Percentiles rank a stretch among this genome's conserved stretches.
These are phyloP conservation scores for Trichosanthes truncata DNA, from an alignment of 306 rosid genomes.

Conservation along the genomic window DNA sequence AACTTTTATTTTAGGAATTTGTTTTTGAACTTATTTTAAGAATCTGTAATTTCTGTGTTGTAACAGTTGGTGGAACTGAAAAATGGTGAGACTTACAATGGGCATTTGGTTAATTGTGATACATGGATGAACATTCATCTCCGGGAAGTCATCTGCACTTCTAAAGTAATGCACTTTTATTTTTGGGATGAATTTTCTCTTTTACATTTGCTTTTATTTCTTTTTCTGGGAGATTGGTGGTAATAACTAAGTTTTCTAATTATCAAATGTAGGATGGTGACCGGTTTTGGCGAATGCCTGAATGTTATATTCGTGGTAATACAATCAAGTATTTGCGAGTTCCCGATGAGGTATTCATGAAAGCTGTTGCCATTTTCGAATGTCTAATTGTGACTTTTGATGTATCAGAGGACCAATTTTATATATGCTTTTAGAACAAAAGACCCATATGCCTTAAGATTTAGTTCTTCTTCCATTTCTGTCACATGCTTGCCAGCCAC, in stretches of 20 bases:
- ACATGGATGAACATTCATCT: conserved; percentile 99
- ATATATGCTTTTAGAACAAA: neutral
- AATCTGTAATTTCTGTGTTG: conserved; percentile 1
- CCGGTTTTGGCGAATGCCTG: conserved; percentile 99
- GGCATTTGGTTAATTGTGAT: conserved; percentile 96
- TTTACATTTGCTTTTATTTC: neutral
- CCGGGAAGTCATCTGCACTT: conserved; percentile 95
- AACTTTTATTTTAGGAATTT: neutral
- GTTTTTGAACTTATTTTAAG: neutral
- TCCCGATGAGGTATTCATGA: conserved; percentile 78
- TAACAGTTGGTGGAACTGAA: conserved; percentile 86
- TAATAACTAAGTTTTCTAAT: neutral
- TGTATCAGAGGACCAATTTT: neutral
- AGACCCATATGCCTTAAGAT: neutral
- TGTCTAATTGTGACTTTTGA: neutral
- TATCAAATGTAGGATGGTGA: conserved; percentile 75
- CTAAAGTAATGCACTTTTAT: conserved; percentile 43
- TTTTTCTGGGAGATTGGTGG: neutral
- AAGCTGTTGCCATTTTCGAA: neutral
- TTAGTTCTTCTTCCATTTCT: neutral
- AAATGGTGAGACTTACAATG: conserved; percentile 98
- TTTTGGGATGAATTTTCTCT: neutral
- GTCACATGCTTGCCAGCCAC: neutral
- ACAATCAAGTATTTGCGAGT: conserved; percentile 94
- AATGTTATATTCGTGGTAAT: conserved; percentile 92